These are phyloP conservation scores for Lasiodiplodia sp. DNA, from an alignment of 2,329 filamentous ascomycete genomes.

Conservation along the genomic window DNA sequence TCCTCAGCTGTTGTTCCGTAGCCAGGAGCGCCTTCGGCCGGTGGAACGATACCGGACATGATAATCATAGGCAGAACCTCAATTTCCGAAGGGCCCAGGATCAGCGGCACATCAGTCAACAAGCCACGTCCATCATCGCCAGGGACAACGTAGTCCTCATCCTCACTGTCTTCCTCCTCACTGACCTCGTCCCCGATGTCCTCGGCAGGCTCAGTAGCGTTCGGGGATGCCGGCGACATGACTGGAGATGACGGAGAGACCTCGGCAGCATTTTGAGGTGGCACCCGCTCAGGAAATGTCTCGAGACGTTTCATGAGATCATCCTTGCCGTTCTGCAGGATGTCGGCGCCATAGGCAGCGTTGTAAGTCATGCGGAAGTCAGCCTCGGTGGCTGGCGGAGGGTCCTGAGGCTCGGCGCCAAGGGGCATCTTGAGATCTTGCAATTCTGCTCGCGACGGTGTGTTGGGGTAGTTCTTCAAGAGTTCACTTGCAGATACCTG, in stretches of 20 bases:
- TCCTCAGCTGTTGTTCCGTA: slow-evolving; percentile 56
- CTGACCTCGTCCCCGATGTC: slow-evolving; percentile 41
- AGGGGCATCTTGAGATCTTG: slow-evolving; percentile 36
- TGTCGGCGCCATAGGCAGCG: slow-evolving; percentile 56
- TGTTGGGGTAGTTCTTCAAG: slow-evolving; percentile 23
- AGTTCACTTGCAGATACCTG: slow-evolving; percentile 22
- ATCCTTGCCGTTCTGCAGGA: slow-evolving; percentile 58
- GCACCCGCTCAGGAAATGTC: slow-evolving; percentile 34
- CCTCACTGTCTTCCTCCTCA: slow-evolving; percentile 73
- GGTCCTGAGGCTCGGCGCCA: slow-evolving; percentile 30
- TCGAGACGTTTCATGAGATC: slow-evolving; percentile 59
- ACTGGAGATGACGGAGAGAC: slow-evolving; percentile 41
- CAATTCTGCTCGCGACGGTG: background rate
- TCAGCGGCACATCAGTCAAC: slow-evolving; percentile 91
- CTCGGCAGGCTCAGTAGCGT: slow-evolving; percentile 36
- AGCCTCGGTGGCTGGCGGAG: slow-evolving; percentile 47
- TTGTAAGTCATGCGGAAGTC: slow-evolving; percentile 60
- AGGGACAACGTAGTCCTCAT: slow-evolving; percentile 77
- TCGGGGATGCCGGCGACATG: slow-evolving; percentile 42
- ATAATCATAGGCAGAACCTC: slow-evolving; percentile 97
- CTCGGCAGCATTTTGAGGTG: slow-evolving; percentile 48
- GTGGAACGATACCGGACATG: slow-evolving; percentile 90
- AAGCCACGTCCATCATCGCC: slow-evolving; percentile 79
- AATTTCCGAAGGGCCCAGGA: slow-evolving; percentile 92
- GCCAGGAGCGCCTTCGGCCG: slow-evolving; percentile 72